A percentile compares a stretch with the other conserved stretches of the same genome.
These are phyloP conservation scores for Penicillium lividum DNA, from an alignment of 495 filamentous ascomycete genomes.

Conservation along the genomic window DNA sequence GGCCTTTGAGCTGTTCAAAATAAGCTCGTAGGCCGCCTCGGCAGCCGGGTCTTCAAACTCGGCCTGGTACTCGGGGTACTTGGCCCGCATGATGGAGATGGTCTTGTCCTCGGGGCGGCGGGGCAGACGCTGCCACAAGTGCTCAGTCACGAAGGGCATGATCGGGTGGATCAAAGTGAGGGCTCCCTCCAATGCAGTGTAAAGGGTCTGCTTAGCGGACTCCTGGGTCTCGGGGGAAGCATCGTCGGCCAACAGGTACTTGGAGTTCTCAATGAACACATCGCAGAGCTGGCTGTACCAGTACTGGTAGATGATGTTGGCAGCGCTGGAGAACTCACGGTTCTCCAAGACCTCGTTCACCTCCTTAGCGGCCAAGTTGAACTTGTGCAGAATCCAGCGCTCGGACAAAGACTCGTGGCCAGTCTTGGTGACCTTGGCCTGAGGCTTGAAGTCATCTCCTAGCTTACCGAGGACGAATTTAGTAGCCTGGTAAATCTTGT, in stretches of 20 bases:
- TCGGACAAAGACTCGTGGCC: slow-evolving; percentile 73
- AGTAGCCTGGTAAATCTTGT: slow-evolving; percentile 90
- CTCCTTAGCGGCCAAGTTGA: slow-evolving; percentile 70
- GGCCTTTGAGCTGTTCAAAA: slow-evolving; percentile 56
- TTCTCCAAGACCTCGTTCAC: slow-evolving; percentile 68
- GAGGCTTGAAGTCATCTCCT: slow-evolving; percentile 69
- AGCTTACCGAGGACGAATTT: slow-evolving; percentile 84
- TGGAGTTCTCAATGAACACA: slow-evolving; percentile 77
- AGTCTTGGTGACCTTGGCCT: slow-evolving; percentile 53
- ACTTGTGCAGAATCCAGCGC: slow-evolving; percentile 82
- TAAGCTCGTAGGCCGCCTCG: slow-evolving; percentile 66
- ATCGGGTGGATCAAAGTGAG: slow-evolving; percentile 71
- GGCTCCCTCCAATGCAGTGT: slow-evolving; percentile 69
- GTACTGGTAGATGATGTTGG: slow-evolving; percentile 66
- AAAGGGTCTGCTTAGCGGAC: slow-evolving; percentile 64
- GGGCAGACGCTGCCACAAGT: slow-evolving; percentile 79
- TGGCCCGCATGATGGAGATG: slow-evolving; percentile 65
- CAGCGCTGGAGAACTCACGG: slow-evolving; percentile 69
- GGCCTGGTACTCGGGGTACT: slow-evolving; percentile 58
- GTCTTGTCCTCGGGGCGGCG: slow-evolving; percentile 62
- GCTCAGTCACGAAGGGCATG: slow-evolving; percentile 79
- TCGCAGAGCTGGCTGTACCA: slow-evolving; percentile 69
- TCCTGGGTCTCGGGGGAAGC: slow-evolving; percentile 54
- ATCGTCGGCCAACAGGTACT: slow-evolving; percentile 66
- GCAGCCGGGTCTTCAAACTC: slow-evolving; percentile 59